These are phyloP conservation scores for Tylopilus plumbeoviolaceoides DNA, from an alignment of 768 basidiomycete genomes.

Conservation along the genomic window DNA sequence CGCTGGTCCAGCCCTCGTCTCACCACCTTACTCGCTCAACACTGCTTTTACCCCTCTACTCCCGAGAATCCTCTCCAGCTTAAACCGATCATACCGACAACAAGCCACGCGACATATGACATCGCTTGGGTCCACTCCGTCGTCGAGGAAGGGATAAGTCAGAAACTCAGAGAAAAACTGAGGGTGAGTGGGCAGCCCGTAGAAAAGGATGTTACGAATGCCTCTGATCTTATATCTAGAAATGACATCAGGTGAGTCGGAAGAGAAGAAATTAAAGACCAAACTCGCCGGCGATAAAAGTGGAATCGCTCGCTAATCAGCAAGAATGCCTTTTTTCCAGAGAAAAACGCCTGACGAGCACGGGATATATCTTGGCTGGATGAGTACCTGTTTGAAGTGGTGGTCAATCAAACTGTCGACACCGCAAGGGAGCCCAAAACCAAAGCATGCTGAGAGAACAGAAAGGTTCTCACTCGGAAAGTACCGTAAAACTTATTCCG, in stretches of 20 bases:
- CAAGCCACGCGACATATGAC: constrained; percentile 79
- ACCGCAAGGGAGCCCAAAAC: background rate
- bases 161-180: constrained; percentile 90
- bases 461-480: constrained; percentile 71
- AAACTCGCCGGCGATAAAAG: constrained; percentile 78
- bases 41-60: constrained; percentile 20
- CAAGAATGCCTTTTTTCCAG: constrained; percentile 79
- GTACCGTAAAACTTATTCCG: constrained; percentile 69
- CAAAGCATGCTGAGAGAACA: background rate
- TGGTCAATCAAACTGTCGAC: background rate
- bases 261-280: background rate
- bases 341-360: constrained; percentile 90
- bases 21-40: constrained; percentile 5
- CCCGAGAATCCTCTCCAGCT: constrained; percentile 70
- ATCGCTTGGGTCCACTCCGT: constrained; percentile 82
- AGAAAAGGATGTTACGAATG: constrained; percentile 90
- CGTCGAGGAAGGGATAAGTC: constrained; percentile 86
- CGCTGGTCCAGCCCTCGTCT: too few species aligned
- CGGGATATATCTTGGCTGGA: constrained; percentile 92
- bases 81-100: constrained; percentile 86
- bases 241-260: background rate
- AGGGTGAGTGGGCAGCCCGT: constrained; percentile 85
- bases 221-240: constrained; percentile 90
- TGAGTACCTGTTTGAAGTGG: constrained; percentile 60
- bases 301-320: constrained; percentile 97